Conservation (phyloP, 345 rosid species). For the Firmiana major region DNA sequence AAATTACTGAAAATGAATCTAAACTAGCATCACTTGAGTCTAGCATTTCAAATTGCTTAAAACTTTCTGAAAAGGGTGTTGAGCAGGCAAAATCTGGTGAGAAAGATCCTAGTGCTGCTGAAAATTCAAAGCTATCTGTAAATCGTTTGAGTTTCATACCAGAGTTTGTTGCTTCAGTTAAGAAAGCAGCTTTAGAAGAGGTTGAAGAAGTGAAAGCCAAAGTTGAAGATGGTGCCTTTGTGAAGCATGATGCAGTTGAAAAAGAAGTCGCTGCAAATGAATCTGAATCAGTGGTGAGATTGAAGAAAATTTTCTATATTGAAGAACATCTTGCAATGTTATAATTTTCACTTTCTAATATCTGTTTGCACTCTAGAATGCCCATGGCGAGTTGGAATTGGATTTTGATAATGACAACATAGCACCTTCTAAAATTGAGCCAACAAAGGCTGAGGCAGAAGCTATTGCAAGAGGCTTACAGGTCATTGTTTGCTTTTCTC, state of each 20-base stretch:
- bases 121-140: conserved; percentile 43
- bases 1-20: conserved; percentile 20
- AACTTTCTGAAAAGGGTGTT: conserved; percentile 26
- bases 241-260: conserved; percentile 29
- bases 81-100: conserved; percentile 30
- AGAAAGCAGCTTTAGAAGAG: conserved; percentile 75
- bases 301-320: conserved; percentile 14
- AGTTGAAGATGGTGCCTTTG: conserved; percentile 38
- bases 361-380: conserved; percentile 44
- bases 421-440: conserved; percentile 68
- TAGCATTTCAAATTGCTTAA: conserved; percentile 20
- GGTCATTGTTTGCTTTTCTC: conserved; percentile 30
- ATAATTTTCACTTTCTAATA: conserved; percentile 24
- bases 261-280: conserved; percentile 35
- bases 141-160: conserved; percentile 52
- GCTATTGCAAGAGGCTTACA: conserved; percentile 89
- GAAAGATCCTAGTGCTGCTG: conserved; percentile 34
- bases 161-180: conserved; percentile 64
- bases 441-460: conserved; percentile 93
- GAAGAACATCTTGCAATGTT: background rate
- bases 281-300: conserved; percentile 60
- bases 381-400: conserved; percentile 57
- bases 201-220: conserved; percentile 65
- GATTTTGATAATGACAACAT: conserved; percentile 60
- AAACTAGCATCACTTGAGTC: conserved; percentile 23